Evolutionary conservation across 768 basidiomycete species (phyloP), one percentile per base, ranked within the genome.

Genomic region (Ramaria rubella): DNA sequence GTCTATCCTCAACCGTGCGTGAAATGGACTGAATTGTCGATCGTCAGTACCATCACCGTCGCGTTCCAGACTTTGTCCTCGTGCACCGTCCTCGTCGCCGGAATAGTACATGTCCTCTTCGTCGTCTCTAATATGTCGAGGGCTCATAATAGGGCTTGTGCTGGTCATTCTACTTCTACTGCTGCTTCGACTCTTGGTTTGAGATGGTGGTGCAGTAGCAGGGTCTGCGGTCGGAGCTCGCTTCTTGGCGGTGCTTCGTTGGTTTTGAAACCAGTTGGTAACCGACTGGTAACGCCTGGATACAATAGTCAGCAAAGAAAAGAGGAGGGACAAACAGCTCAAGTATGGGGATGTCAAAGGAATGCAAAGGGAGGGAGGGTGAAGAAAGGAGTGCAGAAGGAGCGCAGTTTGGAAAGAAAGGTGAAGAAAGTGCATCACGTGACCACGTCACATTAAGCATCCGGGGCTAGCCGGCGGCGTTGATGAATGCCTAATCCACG

Each of bases 231-330:
- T 4, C 24, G 49, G 33, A 11, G 15, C 31, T 14, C 49, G 49
- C 19, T 36, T 31, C 33, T 86, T 86, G 30, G 85, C 81, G 61
- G 84, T 77, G 67, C 82, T 87, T 63, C 86, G 86, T 65, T 90
- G 87, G 64, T 89, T 88, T 75, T 90, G 87, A 68, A 90, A 90
- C 89, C 88, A 90, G 66, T 90, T 89, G 1, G 84, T 88, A 57
- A 90, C 82, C 56, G 82, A 86, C 70, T 87, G 82, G 70, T 85
- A 79, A 60, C 81, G 84, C 86, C 88, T 90, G 60, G 64, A 65
- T 68, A 63, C 67, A 64, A 60, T 50, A 36, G 24, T 53, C 72
- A 40, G 60, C 55, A 38, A 40, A 58, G 46, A 33, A 59, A 58
- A 44, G 49, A 46, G 62, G 55, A 30, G 6, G 46, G 34, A 65